Base-by-base conservation (phyloP, 1,284 basidiomycete species). In the Mrakiaceae sp. region DNA sequence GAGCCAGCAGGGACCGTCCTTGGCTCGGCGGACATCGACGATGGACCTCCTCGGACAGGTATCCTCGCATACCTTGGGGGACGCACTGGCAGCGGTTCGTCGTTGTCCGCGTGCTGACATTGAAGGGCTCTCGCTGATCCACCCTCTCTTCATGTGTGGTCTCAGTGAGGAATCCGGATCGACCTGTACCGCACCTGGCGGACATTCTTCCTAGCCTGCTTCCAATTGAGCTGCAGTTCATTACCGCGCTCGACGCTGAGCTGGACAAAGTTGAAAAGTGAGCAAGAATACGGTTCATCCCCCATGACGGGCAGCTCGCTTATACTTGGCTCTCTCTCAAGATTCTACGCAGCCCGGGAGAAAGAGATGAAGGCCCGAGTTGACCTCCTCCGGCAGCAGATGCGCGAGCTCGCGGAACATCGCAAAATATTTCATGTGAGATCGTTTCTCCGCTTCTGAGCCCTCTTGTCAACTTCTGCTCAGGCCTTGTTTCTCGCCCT, bases 271-370 rank as follows among this genome's bases (percentile, higher is more conserved):
- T 94, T 39, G 86, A 92, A 71, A 77, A 78, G 64, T 66, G 27
- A 46, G 60, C 48, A n/a, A 9, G 11, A 42, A 9, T 11, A 11
- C 49, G 27, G 5, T 4, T 42, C 70, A 54, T 73, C 72, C 47
- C 56, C 53, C 8, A 70, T 68, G 27, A 27, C 27, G 27, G 27
- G 27, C 27, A 27, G 27, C 27, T 27, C 27, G 27, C 27, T 27
- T 39, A 39, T 71, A 70, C 63, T 64, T 69, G 52, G 53, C 56
- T 9, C 6, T 14, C 14, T 39, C 5, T 48, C 6, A 27, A 66
- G 65, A 3, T 98, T 98, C 74, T 97, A 90, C 72, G 72, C 82
- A 7, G 82, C 82, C 40, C 81, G 87, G 40, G 89, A 90, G 74
- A 77, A 79, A 40, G 89, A 91, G 69, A 84, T 87, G 75, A 75